Percentiles rank a stretch among this genome's conserved stretches.
phyloP scores from a whole-genome alignment of 805 yeast species.

The Schwanniomyces pseudopolymorphus region DNA sequence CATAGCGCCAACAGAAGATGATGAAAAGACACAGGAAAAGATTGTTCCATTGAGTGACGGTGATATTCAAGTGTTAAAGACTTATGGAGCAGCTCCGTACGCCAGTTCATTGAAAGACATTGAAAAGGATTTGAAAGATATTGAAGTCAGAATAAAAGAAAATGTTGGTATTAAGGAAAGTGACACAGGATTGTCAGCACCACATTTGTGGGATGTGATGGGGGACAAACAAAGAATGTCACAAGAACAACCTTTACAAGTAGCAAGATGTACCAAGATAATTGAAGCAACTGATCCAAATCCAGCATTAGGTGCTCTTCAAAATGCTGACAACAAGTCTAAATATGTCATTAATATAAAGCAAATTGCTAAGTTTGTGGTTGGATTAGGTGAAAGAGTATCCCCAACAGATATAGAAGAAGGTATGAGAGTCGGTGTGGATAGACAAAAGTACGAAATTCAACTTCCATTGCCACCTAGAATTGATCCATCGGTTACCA shows the following conservation, averaged over 20 bases:
- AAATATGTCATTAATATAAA: slow-evolving; percentile 95
- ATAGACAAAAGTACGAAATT: slow-evolving; percentile 93
- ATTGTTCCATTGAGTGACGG: slow-evolving; percentile 90
- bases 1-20: slow-evolving; percentile 79
- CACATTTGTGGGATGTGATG: slow-evolving; percentile 95
- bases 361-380: slow-evolving; percentile 98
- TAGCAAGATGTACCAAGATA: slow-evolving; percentile 97
- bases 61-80: slow-evolving; percentile 94
- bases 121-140: slow-evolving; percentile 81
- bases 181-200: slow-evolving; percentile 97
- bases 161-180: slow-evolving; percentile 92
- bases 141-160: slow-evolving; percentile 88
- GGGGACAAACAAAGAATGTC: slow-evolving; percentile 93
- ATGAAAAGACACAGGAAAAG: slow-evolving; percentile 63
- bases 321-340: slow-evolving; percentile 77
- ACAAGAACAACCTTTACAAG: slow-evolving; percentile 95
- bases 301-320: slow-evolving; percentile 32
- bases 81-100: slow-evolving; percentile 98
- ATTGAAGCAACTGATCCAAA: slow-evolving; percentile 57
- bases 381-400: slow-evolving; percentile 92
- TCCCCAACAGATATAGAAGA: slow-evolving; percentile 99
- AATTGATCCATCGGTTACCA: slow-evolving; percentile 96
- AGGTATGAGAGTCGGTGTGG: slow-evolving; percentile 99
- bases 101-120: slow-evolving; percentile 75
- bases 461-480: slow-evolving; percentile 97